A percentile compares a stretch with the other conserved stretches of the same genome.
Evolutionary conservation across 129 eudicot genomes (phyloP).

Genomic region (Artemisia argyi): DNA sequence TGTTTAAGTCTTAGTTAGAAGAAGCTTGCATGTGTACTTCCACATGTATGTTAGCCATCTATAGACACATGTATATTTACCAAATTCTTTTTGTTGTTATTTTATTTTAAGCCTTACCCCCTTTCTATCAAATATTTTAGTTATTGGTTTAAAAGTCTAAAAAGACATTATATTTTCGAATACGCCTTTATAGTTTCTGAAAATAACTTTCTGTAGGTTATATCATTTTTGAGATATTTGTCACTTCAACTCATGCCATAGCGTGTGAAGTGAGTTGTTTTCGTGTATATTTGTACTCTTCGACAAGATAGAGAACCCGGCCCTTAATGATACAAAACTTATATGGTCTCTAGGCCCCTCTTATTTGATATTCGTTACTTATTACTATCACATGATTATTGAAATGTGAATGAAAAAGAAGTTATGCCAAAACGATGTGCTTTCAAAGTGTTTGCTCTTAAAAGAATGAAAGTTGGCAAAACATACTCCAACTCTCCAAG

Average conservation of each 20-base stretch:
- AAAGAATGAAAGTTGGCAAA: background rate
- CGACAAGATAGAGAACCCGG: background rate
- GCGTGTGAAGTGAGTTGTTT: background rate
- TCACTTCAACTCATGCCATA: background rate
- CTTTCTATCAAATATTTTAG: background rate
- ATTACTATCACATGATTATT: background rate
- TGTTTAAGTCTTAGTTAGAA: constrained; percentile 30
- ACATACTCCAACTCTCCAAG: background rate
- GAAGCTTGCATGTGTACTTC: constrained; percentile 37
- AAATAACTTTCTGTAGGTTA: background rate
- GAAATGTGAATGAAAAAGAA: background rate
- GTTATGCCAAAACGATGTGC: background rate
- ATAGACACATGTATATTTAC: constrained; percentile 15
- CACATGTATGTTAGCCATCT: constrained; percentile 33
- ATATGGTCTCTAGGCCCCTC: background rate
- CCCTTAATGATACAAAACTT: too few relatives aligned
- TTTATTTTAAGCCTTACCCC: constrained; percentile 8
- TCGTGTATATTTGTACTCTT: too few relatives aligned
- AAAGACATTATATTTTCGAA: background rate
- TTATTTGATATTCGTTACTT: background rate
- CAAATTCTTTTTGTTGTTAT: constrained; percentile 1
- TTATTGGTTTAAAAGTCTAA: background rate
- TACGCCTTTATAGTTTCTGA: background rate
- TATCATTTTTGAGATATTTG: background rate
- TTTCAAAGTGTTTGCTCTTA: constrained; percentile 7